A percentile compares a stretch with the other conserved stretches of the same genome.
These are phyloP conservation scores for Diaporthe capsici DNA, from an alignment of 2,329 filamentous ascomycete species.

Conservation along the genomic window DNA sequence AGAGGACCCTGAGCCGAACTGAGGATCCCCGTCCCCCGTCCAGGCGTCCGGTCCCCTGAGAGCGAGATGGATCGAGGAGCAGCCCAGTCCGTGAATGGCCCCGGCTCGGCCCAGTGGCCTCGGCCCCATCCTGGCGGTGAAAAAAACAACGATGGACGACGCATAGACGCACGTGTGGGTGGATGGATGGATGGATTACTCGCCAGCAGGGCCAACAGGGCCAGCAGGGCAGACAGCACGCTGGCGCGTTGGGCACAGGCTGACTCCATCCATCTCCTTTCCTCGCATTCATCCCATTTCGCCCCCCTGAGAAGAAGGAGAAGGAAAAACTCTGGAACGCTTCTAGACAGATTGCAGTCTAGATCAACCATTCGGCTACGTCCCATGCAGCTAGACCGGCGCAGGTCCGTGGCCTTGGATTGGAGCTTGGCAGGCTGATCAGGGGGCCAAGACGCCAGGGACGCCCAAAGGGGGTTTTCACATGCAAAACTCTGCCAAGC, in stretches of 20 bases:
- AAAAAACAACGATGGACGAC: conserved; percentile 26
- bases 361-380: conserved; percentile 13
- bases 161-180: conserved; percentile 1
- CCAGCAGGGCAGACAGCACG: neutral
- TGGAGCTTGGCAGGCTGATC: conserved; percentile 23
- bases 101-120: conserved; percentile 4
- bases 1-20: conserved; percentile 8
- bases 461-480: conserved; percentile 13
- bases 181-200: conserved; percentile 3
- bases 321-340: conserved; percentile 28
- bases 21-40: conserved; percentile 6
- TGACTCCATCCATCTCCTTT: conserved; percentile 17
- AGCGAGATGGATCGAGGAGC: conserved; percentile 2
- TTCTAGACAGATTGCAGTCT: conserved; percentile 34
- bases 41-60: conserved; percentile 15
- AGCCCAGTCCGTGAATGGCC: conserved; percentile 23
- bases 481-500: conserved; percentile 37
- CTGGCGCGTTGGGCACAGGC: neutral
- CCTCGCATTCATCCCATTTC: neutral
- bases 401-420: conserved; percentile 22
- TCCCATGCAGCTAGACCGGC: conserved; percentile 9
- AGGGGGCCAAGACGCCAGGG: conserved; percentile 21
- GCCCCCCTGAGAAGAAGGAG: neutral
- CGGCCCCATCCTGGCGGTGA: conserved; percentile 36
- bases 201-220: conserved; percentile 20